Percentiles rank a stretch among this genome's conserved stretches.
phyloP scores from a whole-genome alignment of 1,139 yeast species.

The Trichomonascaceae sp. region DNA sequence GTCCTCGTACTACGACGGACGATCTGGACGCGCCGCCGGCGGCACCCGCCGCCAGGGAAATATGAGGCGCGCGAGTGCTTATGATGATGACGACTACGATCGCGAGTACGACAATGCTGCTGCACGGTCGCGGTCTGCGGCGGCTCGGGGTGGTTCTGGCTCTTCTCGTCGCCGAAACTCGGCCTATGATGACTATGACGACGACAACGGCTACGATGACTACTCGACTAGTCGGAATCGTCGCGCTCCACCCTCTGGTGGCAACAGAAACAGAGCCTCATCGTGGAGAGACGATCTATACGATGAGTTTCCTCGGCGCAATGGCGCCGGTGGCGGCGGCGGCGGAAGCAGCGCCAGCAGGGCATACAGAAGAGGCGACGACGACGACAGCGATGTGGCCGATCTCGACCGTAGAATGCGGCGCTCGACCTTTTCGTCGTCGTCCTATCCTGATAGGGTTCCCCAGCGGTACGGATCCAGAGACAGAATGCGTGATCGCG shows the following conservation, averaged over 20 bases:
- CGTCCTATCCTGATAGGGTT: slow-evolving; percentile 24
- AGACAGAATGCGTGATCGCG: slow-evolving; percentile 19
- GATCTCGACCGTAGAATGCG: slow-evolving; percentile 26
- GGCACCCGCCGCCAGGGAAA: slow-evolving; percentile 12
- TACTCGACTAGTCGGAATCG: slow-evolving; percentile 7
- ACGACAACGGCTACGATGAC: slow-evolving; percentile 24
- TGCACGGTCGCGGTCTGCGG: slow-evolving; percentile 1
- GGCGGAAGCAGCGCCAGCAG: slow-evolving; percentile 6
- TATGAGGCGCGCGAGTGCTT: slow-evolving; percentile 29
- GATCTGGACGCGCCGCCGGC: slow-evolving; percentile 10
- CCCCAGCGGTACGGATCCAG: slow-evolving; percentile 9
- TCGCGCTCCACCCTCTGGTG: slow-evolving; percentile 1
- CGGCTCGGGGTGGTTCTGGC: slow-evolving; percentile 8
- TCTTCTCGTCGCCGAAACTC: slow-evolving; percentile 15
- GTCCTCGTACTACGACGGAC: slow-evolving; percentile 5
- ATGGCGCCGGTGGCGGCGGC: slow-evolving; percentile 5
- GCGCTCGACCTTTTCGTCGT: slow-evolving; percentile 20
- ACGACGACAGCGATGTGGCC: slow-evolving; percentile 15
- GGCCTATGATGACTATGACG: slow-evolving; percentile 30
- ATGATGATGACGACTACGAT: slow-evolving; percentile 31
- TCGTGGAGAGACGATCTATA: slow-evolving; percentile 81
- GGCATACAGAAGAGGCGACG: slow-evolving; percentile 2
- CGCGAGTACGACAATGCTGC: slow-evolving; percentile 1
- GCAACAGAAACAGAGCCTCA: not conserved
- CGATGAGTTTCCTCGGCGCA: slow-evolving; percentile 26